These are phyloP conservation scores for Solanum microdontum DNA, from an alignment of 257 asterid genomes.

Conservation along the genomic window DNA sequence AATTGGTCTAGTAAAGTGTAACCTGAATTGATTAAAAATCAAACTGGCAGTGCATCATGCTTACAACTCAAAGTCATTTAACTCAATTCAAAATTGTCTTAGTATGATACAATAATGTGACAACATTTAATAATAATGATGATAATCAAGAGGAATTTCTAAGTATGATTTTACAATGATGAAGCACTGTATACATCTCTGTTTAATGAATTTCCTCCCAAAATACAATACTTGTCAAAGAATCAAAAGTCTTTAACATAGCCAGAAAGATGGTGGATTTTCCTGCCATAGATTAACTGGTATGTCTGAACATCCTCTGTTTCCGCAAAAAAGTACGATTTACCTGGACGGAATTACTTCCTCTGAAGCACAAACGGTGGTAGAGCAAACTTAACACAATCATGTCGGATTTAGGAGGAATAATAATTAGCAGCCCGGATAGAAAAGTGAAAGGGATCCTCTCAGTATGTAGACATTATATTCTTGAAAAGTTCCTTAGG, in stretches of 20 bases:
- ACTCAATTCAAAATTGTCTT: slow-evolving; percentile 31
- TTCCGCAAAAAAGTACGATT: background rate
- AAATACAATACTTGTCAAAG: slow-evolving; percentile 30
- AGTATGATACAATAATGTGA: slow-evolving; percentile 27
- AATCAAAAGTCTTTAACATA: slow-evolving; percentile 18
- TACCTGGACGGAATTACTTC: background rate
- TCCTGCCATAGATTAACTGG: background rate
- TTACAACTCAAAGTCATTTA: slow-evolving; percentile 22
- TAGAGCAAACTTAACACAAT: background rate
- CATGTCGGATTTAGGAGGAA: background rate
- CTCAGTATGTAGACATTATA: slow-evolving; percentile 35
- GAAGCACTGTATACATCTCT: background rate
- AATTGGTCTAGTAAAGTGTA: background rate
- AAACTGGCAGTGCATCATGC: slow-evolving; percentile 15
- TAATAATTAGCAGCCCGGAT: background rate
- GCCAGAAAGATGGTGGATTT: slow-evolving; percentile 2
- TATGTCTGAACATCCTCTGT: background rate
- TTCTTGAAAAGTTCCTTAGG: slow-evolving; percentile 72
- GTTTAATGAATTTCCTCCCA: background rate
- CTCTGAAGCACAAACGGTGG: background rate
- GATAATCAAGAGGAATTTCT: slow-evolving; percentile 21
- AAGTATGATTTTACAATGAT: background rate
- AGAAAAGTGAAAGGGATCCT: background rate
- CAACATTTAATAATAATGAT: slow-evolving; percentile 71
- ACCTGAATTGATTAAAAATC: background rate